Evolutionary conservation across 768 basidiomycete genomes (phyloP), one percentile per base, ranked within the genome.

Genomic region (Phanerochaete carnosa): DNA sequence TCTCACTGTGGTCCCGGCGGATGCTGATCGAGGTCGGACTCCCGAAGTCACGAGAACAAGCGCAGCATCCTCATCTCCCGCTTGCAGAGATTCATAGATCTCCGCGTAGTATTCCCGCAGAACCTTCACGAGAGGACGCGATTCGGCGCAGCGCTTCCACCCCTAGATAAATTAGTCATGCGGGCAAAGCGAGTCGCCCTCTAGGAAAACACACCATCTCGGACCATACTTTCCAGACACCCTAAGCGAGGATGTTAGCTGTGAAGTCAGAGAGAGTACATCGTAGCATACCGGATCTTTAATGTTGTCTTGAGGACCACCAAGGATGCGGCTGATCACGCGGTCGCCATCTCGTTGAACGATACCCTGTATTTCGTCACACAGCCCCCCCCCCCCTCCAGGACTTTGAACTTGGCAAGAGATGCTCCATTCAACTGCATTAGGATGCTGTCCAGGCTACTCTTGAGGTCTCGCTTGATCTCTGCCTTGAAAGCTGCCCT

Each of bases 81-180:
- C 33, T 7, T 7, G 39, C 16, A 43, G 39, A 43, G 8, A 43
- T 9, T 8, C 8, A 19, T 43, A 43, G 6, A 28, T 37, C 35
- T 62, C 51, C 1, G 58, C 28, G 35, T 65, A 70, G 50, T 68
- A 59, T 49, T 70, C 66, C 19, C 62, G 67, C 15, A 70, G 45
- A 22, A 60, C 62, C 49, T 64, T 45, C 28, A 66, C 64, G 28
- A 70, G 55, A 46, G 64, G 60, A 0, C 62, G 56, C 23, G 69
- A 64, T 43, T 70, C 67, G 7, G 66, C 66, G 43, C 63, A 64
- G 26, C 64, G 55, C 46, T 57, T 61, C 69, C 69, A 70, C 9
- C 62, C 57, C 69, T 70, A 43, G 15, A 28, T 39, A 39, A 11
- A 2, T 3, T 30, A 29, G 22, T 15, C 22, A 25, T 2, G 35